phyloP scores from a whole-genome alignment of 345 rosid species.

The Eutrema yunnanense region DNA sequence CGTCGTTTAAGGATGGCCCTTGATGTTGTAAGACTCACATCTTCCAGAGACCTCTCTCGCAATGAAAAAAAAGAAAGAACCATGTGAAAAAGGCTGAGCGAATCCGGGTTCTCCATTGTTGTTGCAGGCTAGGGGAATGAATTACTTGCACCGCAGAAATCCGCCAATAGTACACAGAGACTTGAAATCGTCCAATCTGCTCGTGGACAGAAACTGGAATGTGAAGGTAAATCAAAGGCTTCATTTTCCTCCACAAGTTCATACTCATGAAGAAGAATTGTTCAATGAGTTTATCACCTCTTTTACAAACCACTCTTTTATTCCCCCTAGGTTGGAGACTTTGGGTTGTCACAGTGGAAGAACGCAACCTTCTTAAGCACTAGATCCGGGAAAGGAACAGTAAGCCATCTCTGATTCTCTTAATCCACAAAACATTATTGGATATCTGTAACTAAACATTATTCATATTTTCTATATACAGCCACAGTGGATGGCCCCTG shows the following conservation, averaged over 20 bases:
- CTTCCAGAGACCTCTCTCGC: background rate
- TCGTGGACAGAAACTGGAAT: constrained; percentile 83
- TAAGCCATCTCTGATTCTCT: constrained; percentile 21
- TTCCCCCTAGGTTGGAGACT: constrained; percentile 71
- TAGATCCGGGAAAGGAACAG: constrained; percentile 84
- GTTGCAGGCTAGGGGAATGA: constrained; percentile 89
- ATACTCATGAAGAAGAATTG: background rate
- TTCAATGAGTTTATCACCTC: background rate
- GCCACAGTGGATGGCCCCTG: constrained; percentile 99
- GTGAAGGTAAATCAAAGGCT: constrained; percentile 53
- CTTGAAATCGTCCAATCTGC: constrained; percentile 85
- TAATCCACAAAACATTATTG: background rate
- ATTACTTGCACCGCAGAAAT: constrained; percentile 82
- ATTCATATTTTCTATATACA: constrained; percentile 27
- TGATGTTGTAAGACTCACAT: constrained; percentile 56
- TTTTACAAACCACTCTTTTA: background rate
- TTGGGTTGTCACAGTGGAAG: constrained; percentile 86
- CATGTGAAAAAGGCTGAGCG: background rate
- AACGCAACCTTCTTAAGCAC: constrained; percentile 69
- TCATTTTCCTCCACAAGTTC: background rate
- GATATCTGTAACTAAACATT: background rate
- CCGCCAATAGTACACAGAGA: constrained; percentile 90
- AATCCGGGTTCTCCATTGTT: background rate
- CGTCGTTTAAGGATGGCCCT: constrained; percentile 81
- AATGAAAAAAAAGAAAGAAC: background rate